Evolutionary conservation across 306 rosid genomes (phyloP), one percentile per base, ranked within the genome.

Genomic region (Potentilla sterilis): DNA sequence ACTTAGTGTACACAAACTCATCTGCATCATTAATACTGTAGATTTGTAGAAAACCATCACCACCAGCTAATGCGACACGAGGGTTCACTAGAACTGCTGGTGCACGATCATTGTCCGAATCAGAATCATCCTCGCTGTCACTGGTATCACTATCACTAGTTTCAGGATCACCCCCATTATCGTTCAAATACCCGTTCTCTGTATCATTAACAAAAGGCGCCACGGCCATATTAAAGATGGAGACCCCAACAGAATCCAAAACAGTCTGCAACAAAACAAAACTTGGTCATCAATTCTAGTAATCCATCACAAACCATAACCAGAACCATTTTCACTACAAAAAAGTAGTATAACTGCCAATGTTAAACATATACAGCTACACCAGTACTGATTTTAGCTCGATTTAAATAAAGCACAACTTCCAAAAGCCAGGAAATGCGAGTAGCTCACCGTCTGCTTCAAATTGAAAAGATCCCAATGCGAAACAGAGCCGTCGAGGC

Each of bases 151-250:
- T 51, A 13, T 75, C 86, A 55, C 80, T 86, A 3, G 37, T 61
- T 61, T 74, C 78, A 6, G 78, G n/a, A 44, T 46, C 78, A 46
- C 9, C 59, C 61, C 7, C 69, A 22, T 64, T 67, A 44, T 64
- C 46, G 35, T 49, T 81, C 67, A 75, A 28, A 28, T 28, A 28
- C 28, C 28, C 99, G 51, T 92, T 95, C 37, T 75, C 81, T 3
- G 67, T 82, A 2, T 46, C 82, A 76, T n/a, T 41, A 35, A 18
- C 72, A 76, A 65, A 82, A 38, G 88, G 86, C 5, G 86, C 86
- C 47, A 84, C 83, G 32, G 93, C 92, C 96, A 96, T 96, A 82
- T 90, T 93, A 97, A 97, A 96, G 54, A 96, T 92, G 42, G 98
- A 83, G 48, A 90, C 88, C 24, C 92, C 95, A 37, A 82, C 83